Conservation (phyloP, 1,284 basidiomycete genomes). For the Tremellales sp. region DNA sequence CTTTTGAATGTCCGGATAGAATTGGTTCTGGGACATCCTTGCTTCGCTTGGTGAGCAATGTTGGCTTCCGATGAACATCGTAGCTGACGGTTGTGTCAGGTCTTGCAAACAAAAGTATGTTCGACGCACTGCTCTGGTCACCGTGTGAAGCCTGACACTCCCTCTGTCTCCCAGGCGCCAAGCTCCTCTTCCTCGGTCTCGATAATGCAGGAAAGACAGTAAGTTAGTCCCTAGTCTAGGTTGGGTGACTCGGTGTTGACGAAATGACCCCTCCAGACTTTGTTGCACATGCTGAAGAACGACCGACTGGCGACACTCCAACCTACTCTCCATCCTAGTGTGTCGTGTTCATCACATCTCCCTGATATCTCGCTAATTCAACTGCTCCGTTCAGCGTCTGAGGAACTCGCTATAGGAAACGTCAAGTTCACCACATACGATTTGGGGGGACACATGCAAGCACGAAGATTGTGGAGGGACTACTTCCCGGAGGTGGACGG, state of each 20-base stretch:
- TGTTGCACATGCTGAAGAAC: conserved; percentile 99
- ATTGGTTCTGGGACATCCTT: conserved; percentile 95
- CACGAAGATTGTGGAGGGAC: conserved; percentile 97
- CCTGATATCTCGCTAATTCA: neutral
- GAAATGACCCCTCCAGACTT: conserved; percentile 61
- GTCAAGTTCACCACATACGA: conserved; percentile 99
- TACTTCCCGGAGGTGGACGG: conserved; percentile 99
- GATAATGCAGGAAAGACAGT: conserved; percentile 99
- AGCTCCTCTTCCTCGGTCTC: conserved; percentile 98
- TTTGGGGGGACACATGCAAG: conserved; percentile 97
- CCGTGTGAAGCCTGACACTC: neutral
- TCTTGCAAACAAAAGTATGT: conserved; percentile 85
- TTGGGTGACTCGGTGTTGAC: neutral
- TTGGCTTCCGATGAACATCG: neutral
- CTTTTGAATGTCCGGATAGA: conserved; percentile 40
- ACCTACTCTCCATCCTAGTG: conserved; percentile 98
- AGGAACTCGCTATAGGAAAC: conserved; percentile 97
- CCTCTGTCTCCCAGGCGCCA: conserved; percentile 57
- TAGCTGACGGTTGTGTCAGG: conserved; percentile 55
- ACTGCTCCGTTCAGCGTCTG: conserved; percentile 65
- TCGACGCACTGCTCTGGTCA: neutral
- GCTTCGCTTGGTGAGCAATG: conserved; percentile 71
- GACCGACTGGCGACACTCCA: conserved; percentile 96
- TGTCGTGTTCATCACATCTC: conserved; percentile 42
- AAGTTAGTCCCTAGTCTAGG: conserved; percentile 36